Evolutionary conservation across 2,329 filamentous ascomycete species (phyloP).

Genomic region (Cercospora sesami): DNA sequence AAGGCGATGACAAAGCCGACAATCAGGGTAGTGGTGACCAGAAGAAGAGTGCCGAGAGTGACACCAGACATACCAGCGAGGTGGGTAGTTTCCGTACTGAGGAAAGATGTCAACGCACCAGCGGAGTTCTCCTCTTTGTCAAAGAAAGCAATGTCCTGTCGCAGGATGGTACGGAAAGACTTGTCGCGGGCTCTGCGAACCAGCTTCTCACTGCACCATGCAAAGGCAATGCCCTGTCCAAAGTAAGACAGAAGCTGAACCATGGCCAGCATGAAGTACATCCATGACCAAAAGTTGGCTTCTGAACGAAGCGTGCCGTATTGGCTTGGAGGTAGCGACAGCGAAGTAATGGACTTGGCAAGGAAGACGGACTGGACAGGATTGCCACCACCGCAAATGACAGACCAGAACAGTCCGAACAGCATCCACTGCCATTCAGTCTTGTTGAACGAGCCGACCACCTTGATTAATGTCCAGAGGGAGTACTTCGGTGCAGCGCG

Average conservation of each 20-base stretch:
- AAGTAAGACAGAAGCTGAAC: constrained; percentile 69
- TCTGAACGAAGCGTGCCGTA: constrained; percentile 63
- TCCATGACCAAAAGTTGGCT: constrained; percentile 81
- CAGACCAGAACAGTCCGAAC: constrained; percentile 69
- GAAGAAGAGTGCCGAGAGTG: constrained; percentile 81
- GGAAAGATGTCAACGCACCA: constrained; percentile 82
- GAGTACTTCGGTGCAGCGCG: constrained; percentile 55
- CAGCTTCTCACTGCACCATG: constrained; percentile 80
- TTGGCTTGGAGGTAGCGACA: constrained; percentile 59
- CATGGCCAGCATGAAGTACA: constrained; percentile 83
- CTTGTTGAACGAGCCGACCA: constrained; percentile 78
- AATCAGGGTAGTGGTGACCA: constrained; percentile 76
- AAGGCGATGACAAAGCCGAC: constrained; percentile 69
- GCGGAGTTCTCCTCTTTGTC: constrained; percentile 86
- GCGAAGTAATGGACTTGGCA: constrained; percentile 77
- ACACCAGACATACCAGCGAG: constrained; percentile 83
- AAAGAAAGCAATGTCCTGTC: constrained; percentile 91
- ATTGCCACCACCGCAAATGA: constrained; percentile 79
- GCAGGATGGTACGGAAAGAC: constrained; percentile 83
- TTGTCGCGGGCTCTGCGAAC: constrained; percentile 78
- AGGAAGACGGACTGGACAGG: constrained; percentile 79
- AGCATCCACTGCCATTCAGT: constrained; percentile 71
- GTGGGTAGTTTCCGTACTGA: constrained; percentile 86
- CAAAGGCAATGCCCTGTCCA: constrained; percentile 72
- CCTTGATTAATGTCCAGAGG: constrained; percentile 72